Percentiles rank a stretch among this genome's conserved stretches.
phyloP scores from a whole-genome alignment of 169 alveolate genomes.

The Plasmodium vivax region DNA sequence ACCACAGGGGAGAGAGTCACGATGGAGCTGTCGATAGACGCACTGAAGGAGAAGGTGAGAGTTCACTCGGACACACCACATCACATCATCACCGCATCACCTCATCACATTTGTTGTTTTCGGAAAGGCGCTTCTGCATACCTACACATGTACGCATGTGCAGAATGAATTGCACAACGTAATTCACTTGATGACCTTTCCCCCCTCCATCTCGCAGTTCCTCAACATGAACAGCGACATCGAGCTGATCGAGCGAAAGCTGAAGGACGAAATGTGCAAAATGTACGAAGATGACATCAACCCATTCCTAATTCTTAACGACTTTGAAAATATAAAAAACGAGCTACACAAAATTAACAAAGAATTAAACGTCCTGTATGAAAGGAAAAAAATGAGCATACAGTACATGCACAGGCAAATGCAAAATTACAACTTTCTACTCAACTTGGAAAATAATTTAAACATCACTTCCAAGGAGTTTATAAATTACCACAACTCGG shows the following conservation, averaged over 20 bases:
- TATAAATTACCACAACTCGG: constrained; percentile 35
- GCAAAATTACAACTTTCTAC: constrained; percentile 67
- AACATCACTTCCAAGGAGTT: constrained; percentile 36
- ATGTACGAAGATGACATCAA: constrained; percentile 71
- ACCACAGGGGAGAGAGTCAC: neutral
- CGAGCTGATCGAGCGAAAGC: constrained; percentile 49
- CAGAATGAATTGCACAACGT: neutral
- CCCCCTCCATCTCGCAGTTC: constrained; percentile 4
- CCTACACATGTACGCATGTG: neutral
- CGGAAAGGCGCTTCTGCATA: neutral
- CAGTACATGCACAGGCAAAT: constrained; percentile 59
- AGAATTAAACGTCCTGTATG: constrained; percentile 39
- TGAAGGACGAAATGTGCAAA: constrained; percentile 64
- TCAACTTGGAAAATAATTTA: constrained; percentile 60
- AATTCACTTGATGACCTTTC: neutral
- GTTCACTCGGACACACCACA: neutral
- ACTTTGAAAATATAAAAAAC: constrained; percentile 56
- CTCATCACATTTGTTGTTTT: neutral
- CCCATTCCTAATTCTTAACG: constrained; percentile 41
- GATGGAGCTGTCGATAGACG: constrained; percentile 62
- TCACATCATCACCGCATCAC: too few relatives aligned
- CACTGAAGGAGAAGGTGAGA: constrained; percentile 68
- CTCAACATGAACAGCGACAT: constrained; percentile 62
- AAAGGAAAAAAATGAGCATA: constrained; percentile 39
- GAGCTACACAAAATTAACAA: constrained; percentile 30